Conservation (phyloP, 169 alveolate genomes). For the Plasmodium billcollinsi region DNA sequence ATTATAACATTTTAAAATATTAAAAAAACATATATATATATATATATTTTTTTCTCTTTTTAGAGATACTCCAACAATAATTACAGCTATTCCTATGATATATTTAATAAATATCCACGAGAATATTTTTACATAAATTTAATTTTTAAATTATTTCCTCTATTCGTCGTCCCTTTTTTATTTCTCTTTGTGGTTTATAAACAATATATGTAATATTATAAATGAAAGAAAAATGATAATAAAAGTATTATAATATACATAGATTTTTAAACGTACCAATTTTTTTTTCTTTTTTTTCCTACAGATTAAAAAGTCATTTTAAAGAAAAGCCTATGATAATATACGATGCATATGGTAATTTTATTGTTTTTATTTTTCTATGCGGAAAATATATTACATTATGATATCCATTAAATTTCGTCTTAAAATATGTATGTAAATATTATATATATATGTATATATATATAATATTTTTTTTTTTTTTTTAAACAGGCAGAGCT, state of each 20-base stretch:
- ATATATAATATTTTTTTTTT: background rate
- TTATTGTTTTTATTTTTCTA: no score
- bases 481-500: conserved; percentile 49
- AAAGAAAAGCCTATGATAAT: conserved; percentile 67
- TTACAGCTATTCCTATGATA: conserved; percentile 42
- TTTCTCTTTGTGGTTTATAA: conserved; percentile 60
- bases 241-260: background rate
- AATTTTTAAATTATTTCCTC: conserved; percentile 71
- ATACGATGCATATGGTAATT: conserved; percentile 72
- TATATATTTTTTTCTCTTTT: conserved; percentile 10
- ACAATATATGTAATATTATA: conserved; percentile 52
- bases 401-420: no score
- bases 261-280: no score
- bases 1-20: background rate
- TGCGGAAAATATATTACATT: no score
- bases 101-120: conserved; percentile 57
- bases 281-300: background rate
- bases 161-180: conserved; percentile 62
- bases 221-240: background rate
- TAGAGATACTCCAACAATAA: conserved; percentile 64
- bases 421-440: no score
- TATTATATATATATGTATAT: no score
- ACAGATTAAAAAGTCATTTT: conserved; percentile 69
- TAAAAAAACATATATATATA: background rate
- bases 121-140: conserved; percentile 65